Evolutionary conservation across 306 rosid species (phyloP).

Genomic region (Malus sylvestris): DNA sequence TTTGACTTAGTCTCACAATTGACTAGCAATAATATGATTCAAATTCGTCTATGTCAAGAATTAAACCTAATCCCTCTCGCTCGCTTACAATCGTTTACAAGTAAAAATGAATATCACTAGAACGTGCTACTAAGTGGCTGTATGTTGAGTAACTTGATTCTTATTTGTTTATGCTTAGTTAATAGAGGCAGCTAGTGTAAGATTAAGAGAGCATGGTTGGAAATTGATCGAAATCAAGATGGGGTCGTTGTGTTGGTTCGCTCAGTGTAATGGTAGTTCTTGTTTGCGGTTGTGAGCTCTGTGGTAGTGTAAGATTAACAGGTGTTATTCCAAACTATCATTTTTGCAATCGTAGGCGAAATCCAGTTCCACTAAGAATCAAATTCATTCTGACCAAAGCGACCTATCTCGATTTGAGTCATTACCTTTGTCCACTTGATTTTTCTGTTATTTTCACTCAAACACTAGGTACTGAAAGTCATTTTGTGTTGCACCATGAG

Average conservation of each 20-base stretch:
- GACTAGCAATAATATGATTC: no score
- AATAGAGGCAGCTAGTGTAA: neutral
- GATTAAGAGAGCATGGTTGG: neutral
- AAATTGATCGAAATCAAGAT: neutral
- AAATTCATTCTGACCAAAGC: no score
- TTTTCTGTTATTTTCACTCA: neutral
- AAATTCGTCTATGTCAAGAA: no score
- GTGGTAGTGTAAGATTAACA: neutral
- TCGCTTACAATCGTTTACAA: rapidly evolving
- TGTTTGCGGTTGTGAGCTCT: neutral
- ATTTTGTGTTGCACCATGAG: neutral
- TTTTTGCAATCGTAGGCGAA: no score
- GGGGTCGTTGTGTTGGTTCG: neutral
- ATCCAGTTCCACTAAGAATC: no score
- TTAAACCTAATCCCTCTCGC: rapidly evolving
- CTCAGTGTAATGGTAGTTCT: neutral
- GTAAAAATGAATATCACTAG: rapidly evolving
- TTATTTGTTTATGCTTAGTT: neutral
- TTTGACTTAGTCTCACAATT: no score
- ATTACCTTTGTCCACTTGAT: neutral
- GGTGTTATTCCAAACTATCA: no score
- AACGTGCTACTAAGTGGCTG: neutral
- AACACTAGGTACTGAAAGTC: neutral
- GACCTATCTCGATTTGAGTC: neutral
- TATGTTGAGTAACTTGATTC: neutral